These are phyloP conservation scores for Tulasnella calospora DNA, from an alignment of 768 basidiomycete species.

Conservation along the genomic window DNA sequence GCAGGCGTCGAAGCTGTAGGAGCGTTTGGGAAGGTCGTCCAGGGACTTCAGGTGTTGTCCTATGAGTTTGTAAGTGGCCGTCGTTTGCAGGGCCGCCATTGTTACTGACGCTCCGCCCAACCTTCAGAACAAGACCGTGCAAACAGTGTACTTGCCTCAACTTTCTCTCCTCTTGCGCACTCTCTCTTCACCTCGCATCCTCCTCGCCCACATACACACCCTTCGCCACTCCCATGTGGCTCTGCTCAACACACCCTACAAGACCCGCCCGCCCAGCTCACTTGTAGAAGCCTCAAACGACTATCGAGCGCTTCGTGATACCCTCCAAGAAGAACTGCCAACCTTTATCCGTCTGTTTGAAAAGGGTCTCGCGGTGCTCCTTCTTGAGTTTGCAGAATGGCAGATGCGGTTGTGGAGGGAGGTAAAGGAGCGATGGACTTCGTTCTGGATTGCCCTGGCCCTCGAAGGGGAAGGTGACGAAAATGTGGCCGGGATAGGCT, in stretches of 20 bases:
- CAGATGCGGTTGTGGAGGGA: conserved; percentile 35
- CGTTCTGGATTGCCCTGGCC: conserved; percentile 79
- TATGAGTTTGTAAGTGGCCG: conserved; percentile 48
- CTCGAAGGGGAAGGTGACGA: conserved; percentile 53
- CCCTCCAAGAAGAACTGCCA: conserved; percentile 68
- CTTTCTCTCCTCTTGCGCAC: conserved; percentile 35
- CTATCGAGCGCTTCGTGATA: conserved; percentile 70
- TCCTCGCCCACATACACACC: conserved; percentile 28
- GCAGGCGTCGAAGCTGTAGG: conserved; percentile 38
- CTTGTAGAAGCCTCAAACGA: conserved; percentile 70
- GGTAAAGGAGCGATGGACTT: conserved; percentile 62
- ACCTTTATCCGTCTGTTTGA: conserved; percentile 55
- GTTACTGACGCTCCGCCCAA: background rate
- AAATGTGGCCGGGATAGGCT: conserved; percentile 23
- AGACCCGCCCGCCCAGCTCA: conserved; percentile 61
- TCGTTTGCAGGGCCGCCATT: background rate
- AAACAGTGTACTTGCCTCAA: conserved; percentile 51
- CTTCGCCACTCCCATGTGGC: conserved; percentile 68
- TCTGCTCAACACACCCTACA: conserved; percentile 62
- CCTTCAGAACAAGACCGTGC: conserved; percentile 36
- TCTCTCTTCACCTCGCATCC: conserved; percentile 25
- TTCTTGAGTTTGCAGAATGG: conserved; percentile 21
- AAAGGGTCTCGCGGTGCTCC: conserved; percentile 15
- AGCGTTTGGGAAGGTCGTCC: conserved; percentile 54
- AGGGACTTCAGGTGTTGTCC: conserved; percentile 51